A percentile compares a stretch with the other conserved stretches of the same genome.
Evolutionary conservation across 495 filamentous ascomycete genomes (phyloP).

Genomic region (Penicillium dipodomyicola): DNA sequence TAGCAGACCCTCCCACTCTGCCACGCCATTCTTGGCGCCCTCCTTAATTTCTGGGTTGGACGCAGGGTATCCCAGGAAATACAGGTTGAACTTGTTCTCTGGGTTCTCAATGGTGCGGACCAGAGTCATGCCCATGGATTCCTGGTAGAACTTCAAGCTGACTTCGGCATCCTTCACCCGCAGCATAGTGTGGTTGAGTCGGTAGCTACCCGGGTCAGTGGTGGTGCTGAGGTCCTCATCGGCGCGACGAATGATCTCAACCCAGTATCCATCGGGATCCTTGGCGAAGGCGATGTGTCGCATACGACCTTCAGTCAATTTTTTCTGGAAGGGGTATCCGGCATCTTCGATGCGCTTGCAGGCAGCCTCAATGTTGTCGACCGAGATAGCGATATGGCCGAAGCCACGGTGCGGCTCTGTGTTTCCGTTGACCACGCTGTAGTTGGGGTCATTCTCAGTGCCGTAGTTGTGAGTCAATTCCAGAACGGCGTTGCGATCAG

Average conservation of each 20-base stretch:
- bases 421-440: slow-evolving; percentile 85
- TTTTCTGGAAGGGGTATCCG: slow-evolving; percentile 93
- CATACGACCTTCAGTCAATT: slow-evolving; percentile 84
- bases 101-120: slow-evolving; percentile 68
- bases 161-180: slow-evolving; percentile 86
- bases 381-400: slow-evolving; percentile 82
- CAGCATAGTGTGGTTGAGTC: slow-evolving; percentile 77
- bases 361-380: slow-evolving; percentile 87
- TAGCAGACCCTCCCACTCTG: slow-evolving; percentile 75
- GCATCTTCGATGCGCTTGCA: slow-evolving; percentile 86
- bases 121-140: slow-evolving; percentile 82
- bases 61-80: slow-evolving; percentile 79
- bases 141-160: slow-evolving; percentile 86
- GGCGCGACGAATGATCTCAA: slow-evolving; percentile 61
- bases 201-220: slow-evolving; percentile 53
- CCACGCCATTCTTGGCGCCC: slow-evolving; percentile 53
- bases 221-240: slow-evolving; percentile 52
- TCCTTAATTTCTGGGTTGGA: slow-evolving; percentile 49
- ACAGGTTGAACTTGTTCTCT: slow-evolving; percentile 77
- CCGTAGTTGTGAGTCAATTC: slow-evolving; percentile 98
- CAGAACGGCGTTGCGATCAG: slow-evolving; percentile 83
- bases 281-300: slow-evolving; percentile 85
- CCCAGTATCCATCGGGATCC: slow-evolving; percentile 94
- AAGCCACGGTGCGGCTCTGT: slow-evolving; percentile 82
- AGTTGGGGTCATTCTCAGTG: slow-evolving; percentile 81